A percentile compares a stretch with the other conserved stretches of the same genome.
These are phyloP conservation scores for Phytopythium sindhum DNA, from an alignment of 352 stramenopile genomes.

Conservation along the genomic window DNA sequence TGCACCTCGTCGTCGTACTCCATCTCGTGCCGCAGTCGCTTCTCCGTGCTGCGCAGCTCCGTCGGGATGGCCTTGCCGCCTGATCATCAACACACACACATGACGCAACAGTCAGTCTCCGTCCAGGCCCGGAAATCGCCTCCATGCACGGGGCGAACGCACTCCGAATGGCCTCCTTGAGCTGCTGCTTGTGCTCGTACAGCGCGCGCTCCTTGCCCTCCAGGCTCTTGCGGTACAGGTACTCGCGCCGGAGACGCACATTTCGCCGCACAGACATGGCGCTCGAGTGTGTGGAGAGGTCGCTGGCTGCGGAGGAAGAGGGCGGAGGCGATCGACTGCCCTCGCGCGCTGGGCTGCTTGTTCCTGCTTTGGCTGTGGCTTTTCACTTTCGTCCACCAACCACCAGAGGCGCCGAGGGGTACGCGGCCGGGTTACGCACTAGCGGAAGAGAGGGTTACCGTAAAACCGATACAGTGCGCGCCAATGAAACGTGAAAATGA, in stretches of 20 bases:
- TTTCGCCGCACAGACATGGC: conserved; percentile 91
- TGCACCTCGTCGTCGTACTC: conserved; percentile 90
- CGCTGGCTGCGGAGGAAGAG: background rate
- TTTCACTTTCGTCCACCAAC: conserved; percentile 10
- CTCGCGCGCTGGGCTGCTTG: no score
- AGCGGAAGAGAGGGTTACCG: no score
- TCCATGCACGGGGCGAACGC: conserved; percentile 1
- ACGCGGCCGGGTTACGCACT: no score
- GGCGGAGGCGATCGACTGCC: background rate
- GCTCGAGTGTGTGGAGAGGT: background rate
- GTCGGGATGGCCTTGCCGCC: conserved; percentile 96
- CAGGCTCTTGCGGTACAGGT: conserved; percentile 98
- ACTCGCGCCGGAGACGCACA: conserved; percentile 98
- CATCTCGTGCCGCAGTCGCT: conserved; percentile 90
- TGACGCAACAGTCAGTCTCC: no score
- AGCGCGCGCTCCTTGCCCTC: conserved; percentile 93
- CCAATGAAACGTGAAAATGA: no score
- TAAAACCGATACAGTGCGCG: no score
- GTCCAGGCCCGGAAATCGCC: no score
- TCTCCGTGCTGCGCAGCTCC: conserved; percentile 94
- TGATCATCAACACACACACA: conserved; percentile 6
- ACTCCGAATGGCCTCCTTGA: conserved; percentile 92
- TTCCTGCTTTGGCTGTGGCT: conserved; percentile 1
- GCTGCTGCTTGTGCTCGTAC: conserved; percentile 97
- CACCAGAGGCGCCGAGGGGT: background rate